Base-by-base conservation (phyloP, 352 stramenopile species). In the Phytophthora capsici region DNA sequence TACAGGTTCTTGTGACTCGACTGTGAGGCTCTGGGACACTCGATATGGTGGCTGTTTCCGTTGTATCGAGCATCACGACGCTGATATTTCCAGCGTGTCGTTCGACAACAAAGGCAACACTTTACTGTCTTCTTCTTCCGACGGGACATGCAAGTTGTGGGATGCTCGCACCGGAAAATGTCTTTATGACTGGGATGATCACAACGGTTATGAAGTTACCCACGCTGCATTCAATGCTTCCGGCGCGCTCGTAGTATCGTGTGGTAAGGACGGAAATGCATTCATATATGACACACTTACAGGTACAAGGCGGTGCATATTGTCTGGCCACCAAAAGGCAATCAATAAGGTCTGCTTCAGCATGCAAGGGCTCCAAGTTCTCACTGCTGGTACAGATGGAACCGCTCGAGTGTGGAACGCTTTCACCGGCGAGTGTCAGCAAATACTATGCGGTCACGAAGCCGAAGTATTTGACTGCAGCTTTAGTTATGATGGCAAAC, bases 241-340 rank as follows among this genome's bases (percentile, higher is more conserved):
- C 0, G 86, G 84, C 7, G 84, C 86, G 0, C 71, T 92, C 10
- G 66, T 92, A 7, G 80, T 80, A 1, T 82, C 86, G 1, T 75
- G 74, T 14, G 78, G 80, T 7, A 58, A 30, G 10, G 80, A 91
- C 28, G 80, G 83, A 3, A 65, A 63, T 8, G 78, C 79, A 1
- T 94, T 82, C 26, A 70, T 94, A 16, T 94, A 94, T 57, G 83
- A 92, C 47, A 87, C 84, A 4, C 70, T 92, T 7, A 91, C 84
- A 1, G 86, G 84, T 10, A 90, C 69, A 3, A 56, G 67, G 16
- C 70, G 82, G 45, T 79, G 70, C 5, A 55, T 49, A n/a, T 58
- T 90, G n/a, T 44, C 41, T 14, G 82, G 80, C 9, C 85, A 94
- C 57, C 73, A 46, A 2, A 82, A 82, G 13, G 47, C 57, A 22